Evolutionary conservation across 2,329 filamentous ascomycete genomes (phyloP).

Genomic region (Neurospora sp.): DNA sequence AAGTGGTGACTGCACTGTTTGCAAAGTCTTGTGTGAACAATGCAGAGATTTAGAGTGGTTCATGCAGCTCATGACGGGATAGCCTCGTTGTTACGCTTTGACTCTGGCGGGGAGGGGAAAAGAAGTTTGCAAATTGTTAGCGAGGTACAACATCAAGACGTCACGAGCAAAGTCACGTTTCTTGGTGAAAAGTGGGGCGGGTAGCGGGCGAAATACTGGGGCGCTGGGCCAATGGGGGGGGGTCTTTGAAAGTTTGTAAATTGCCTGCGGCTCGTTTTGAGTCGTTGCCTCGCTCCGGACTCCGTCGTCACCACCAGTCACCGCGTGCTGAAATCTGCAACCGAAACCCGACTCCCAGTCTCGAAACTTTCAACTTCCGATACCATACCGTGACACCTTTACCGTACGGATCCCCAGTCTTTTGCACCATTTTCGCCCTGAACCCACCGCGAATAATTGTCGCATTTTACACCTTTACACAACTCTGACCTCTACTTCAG

Average conservation of each 20-base stretch:
- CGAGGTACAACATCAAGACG: neutral
- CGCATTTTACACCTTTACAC: neutral
- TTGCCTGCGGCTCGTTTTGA: too few species aligned
- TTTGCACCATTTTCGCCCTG: neutral
- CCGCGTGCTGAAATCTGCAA: neutral
- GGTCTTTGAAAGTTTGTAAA: conserved; percentile 16
- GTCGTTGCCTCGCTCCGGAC: conserved; percentile 1
- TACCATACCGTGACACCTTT: neutral
- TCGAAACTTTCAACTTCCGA: neutral
- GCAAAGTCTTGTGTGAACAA: neutral
- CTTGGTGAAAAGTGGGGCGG: neutral
- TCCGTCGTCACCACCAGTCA: neutral
- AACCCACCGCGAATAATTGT: neutral
- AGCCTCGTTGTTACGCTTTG: neutral
- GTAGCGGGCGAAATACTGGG: neutral
- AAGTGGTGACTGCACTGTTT: neutral
- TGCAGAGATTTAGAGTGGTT: neutral
- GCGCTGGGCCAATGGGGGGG: neutral
- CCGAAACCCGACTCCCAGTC: neutral
- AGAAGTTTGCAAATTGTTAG: neutral
- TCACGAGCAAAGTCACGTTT: conserved; percentile 16
- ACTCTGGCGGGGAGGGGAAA: neutral
- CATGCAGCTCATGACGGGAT: neutral
- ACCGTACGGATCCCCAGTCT: neutral
- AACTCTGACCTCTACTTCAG: neutral